phyloP scores from a whole-genome alignment of 169 alveolate genomes.

The Plasmodium malariae region DNA sequence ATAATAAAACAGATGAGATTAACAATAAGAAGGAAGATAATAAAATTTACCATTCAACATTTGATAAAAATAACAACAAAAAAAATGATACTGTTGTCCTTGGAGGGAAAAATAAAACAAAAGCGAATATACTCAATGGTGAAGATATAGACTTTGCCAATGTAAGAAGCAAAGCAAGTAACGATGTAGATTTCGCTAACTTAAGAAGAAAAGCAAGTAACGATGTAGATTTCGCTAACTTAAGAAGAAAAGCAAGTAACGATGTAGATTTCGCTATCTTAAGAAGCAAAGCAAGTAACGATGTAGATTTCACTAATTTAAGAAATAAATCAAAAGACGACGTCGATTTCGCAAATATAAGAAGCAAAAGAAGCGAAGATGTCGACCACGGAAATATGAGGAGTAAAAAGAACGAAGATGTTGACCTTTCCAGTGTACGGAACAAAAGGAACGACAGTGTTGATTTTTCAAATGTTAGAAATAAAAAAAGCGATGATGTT shows the following conservation, averaged over 20 bases:
- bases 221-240: not conserved
- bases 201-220: slow-evolving; percentile 10
- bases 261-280: slow-evolving; percentile 5
- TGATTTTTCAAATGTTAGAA: slow-evolving; percentile 18
- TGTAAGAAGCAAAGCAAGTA: not conserved
- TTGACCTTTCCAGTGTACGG: slow-evolving; percentile 21
- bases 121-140: not conserved
- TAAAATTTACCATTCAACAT: not conserved
- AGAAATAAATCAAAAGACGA: not conserved
- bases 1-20: not conserved
- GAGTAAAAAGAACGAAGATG: not conserved
- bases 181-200: not conserved
- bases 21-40: slow-evolving; percentile 9
- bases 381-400: not conserved
- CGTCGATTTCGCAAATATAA: not conserved
- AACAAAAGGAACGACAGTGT: slow-evolving; percentile 4
- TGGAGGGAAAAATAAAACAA: slow-evolving; percentile 11
- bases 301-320: not conserved
- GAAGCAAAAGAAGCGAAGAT: not conserved
- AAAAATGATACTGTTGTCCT: not conserved
- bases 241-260: not conserved
- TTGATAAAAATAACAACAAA: slow-evolving; percentile 28
- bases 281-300: slow-evolving; percentile 11
- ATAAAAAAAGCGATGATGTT: not conserved
- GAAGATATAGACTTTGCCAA: slow-evolving; percentile 33